Conservation (phyloP, 108 stramenopile genomes). For the Fragilaria radians region DNA sequence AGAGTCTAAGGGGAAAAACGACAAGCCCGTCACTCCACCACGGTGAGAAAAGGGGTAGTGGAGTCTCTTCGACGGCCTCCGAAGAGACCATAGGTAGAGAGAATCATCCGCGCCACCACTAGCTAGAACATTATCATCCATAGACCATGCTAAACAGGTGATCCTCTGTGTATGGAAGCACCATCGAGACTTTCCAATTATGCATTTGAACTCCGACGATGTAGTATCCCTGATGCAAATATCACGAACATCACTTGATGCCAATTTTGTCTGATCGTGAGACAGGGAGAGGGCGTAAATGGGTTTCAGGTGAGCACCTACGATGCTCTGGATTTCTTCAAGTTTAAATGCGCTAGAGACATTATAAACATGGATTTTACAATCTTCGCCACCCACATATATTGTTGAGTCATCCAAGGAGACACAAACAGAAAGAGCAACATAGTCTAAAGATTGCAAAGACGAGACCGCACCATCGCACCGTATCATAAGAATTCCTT, state of each 20-base stretch:
- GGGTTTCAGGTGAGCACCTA: slow-evolving; percentile 59
- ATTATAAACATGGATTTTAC: slow-evolving; percentile 83
- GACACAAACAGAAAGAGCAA: slow-evolving; percentile 65
- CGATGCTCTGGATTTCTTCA: slow-evolving; percentile 50
- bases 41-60: slow-evolving; percentile 83
- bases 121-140: slow-evolving; percentile 64
- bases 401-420: slow-evolving; percentile 67
- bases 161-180: slow-evolving; percentile 81
- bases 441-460: slow-evolving; percentile 39
- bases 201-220: slow-evolving; percentile 25
- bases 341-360: slow-evolving; percentile 13
- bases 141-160: slow-evolving; percentile 62
- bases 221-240: slow-evolving; percentile 66
- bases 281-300: slow-evolving; percentile 82
- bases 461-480: slow-evolving; percentile 32
- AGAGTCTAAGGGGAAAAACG: slow-evolving; percentile 30
- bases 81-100: slow-evolving; percentile 69
- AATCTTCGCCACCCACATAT: slow-evolving; percentile 90
- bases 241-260: slow-evolving; percentile 78
- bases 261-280: slow-evolving; percentile 73
- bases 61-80: slow-evolving; percentile 61
- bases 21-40: slow-evolving; percentile 66
- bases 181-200: slow-evolving; percentile 64
- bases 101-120: slow-evolving; percentile 76
- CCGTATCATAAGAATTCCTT: slow-evolving; percentile 50